Conservation (phyloP, 2,329 filamentous ascomycete species). For the Septoria petroselini region DNA sequence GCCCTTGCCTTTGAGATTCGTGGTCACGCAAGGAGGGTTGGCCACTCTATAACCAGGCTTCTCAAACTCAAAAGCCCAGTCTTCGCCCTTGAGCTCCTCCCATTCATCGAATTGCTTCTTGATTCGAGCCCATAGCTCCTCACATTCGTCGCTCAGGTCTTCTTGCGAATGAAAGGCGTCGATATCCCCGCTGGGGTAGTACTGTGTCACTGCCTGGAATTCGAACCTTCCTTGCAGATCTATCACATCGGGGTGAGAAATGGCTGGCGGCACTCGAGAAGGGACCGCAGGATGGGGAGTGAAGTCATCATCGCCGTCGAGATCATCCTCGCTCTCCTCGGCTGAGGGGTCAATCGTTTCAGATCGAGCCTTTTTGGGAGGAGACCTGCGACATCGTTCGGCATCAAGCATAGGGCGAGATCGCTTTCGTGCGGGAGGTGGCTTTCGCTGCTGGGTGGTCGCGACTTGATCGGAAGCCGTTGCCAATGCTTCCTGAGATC, state of each 20-base stretch:
- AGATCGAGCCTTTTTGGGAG: slow-evolving; percentile 1
- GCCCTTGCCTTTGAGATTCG: slow-evolving; percentile 23
- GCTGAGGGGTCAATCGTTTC: neutral
- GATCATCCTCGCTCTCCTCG: slow-evolving; percentile 3
- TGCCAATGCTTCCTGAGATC: neutral
- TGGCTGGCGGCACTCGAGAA: neutral
- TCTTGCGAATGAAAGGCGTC: slow-evolving; percentile 16
- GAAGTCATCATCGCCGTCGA: slow-evolving; percentile 12
- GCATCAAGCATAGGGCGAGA: neutral
- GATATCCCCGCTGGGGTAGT: slow-evolving; percentile 18
- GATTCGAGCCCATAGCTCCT: slow-evolving; percentile 28
- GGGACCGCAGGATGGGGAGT: neutral
- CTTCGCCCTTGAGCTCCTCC: slow-evolving; percentile 26
- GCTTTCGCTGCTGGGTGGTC: neutral
- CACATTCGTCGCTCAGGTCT: slow-evolving; percentile 16
- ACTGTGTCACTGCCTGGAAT: slow-evolving; percentile 25
- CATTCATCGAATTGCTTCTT: slow-evolving; percentile 21
- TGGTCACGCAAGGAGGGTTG: slow-evolving; percentile 25
- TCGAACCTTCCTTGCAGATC: slow-evolving; percentile 21
- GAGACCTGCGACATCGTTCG: neutral
- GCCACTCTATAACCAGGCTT: slow-evolving; percentile 14
- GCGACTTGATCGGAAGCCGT: neutral
- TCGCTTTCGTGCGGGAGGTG: slow-evolving; percentile 1
- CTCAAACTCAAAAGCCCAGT: slow-evolving; percentile 28
- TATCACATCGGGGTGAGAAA: slow-evolving; percentile 2